Percentiles rank a stretch among this genome's conserved stretches.
Conservation (phyloP, 176 grass and related monocot genomes). For the Puya raimondii region DNA sequence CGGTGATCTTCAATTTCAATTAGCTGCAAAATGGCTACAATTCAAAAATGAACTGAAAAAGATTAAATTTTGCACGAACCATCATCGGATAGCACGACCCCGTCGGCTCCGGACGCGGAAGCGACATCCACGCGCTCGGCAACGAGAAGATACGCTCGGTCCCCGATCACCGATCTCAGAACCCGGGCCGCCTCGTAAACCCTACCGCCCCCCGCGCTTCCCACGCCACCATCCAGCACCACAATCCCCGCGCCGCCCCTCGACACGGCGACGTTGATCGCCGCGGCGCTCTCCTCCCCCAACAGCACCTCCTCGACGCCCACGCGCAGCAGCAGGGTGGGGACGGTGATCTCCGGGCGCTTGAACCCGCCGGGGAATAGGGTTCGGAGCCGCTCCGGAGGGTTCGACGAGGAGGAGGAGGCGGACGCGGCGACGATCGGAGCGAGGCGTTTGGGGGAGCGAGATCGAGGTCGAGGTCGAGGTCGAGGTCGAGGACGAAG, state of each 20-base stretch:
- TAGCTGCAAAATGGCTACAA: neutral
- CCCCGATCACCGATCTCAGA: constrained; percentile 61
- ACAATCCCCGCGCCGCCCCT: constrained; percentile 54
- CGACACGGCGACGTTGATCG: constrained; percentile 36
- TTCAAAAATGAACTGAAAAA: constrained; percentile 11
- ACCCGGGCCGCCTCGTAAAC: constrained; percentile 78
- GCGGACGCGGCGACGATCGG: constrained; percentile 8
- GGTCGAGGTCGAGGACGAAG: neutral
- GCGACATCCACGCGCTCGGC: constrained; percentile 87
- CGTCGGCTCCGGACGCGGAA: constrained; percentile 69
- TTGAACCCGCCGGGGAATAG: constrained; percentile 91
- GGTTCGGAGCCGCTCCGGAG: constrained; percentile 46
- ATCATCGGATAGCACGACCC: constrained; percentile 79
- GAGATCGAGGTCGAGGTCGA: neutral
- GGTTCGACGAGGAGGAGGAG: constrained; percentile 15
- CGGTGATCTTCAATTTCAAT: neutral
- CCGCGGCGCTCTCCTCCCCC: constrained; percentile 8
- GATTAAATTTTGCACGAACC: constrained; percentile 37
- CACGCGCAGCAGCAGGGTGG: constrained; percentile 58
- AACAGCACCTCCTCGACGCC: constrained; percentile 39
- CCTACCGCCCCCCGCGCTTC: constrained; percentile 36
- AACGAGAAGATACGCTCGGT: constrained; percentile 71
- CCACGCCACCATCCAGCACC: constrained; percentile 63
- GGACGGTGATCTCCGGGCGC: constrained; percentile 71
- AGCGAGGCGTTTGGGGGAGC: constrained; percentile 7